These are phyloP conservation scores for Kwoniella mangroviensis DNA, from an alignment of 768 basidiomycete genomes.

Conservation along the genomic window DNA sequence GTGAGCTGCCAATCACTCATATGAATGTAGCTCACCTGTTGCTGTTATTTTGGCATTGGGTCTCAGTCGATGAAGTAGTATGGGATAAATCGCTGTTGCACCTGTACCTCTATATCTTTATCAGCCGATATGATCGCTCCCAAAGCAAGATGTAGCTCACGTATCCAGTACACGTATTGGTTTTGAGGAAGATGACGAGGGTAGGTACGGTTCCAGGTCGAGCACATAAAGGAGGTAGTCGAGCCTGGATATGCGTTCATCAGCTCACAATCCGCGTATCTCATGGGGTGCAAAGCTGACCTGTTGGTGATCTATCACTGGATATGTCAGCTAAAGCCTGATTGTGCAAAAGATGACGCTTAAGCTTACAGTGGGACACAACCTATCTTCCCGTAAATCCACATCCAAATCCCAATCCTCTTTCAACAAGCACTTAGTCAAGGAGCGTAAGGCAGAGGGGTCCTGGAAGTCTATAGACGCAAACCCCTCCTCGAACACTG, in stretches of 20 bases:
- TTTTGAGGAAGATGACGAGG: constrained; percentile 65
- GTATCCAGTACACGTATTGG: constrained; percentile 64
- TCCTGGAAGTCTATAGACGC: constrained; percentile 76
- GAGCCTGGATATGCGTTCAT: constrained; percentile 62
- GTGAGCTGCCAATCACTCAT: background rate
- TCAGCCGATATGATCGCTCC: background rate
- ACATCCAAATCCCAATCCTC: constrained; percentile 74
- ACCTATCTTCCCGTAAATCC: constrained; percentile 68
- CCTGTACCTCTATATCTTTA: constrained; percentile 74
- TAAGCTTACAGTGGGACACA: constrained; percentile 80
- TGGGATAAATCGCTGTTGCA: constrained; percentile 84
- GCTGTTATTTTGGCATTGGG: constrained; percentile 33
- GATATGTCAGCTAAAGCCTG: background rate
- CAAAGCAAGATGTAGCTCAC: constrained; percentile 60
- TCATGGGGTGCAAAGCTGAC: constrained; percentile 17
- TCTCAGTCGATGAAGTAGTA: constrained; percentile 61
- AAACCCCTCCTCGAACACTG: constrained; percentile 29
- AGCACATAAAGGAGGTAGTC: constrained; percentile 72
- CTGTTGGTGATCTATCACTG: constrained; percentile 46
- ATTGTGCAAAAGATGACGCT: background rate
- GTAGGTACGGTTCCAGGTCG: constrained; percentile 60
- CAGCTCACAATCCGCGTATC: background rate
- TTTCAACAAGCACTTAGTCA: constrained; percentile 77
- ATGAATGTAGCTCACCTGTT: constrained; percentile 31
- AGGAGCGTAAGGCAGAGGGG: constrained; percentile 70